Evolutionary conservation across 176 grass and related monocot genomes (phyloP).

Genomic region (Alopecurus myosuroides): DNA sequence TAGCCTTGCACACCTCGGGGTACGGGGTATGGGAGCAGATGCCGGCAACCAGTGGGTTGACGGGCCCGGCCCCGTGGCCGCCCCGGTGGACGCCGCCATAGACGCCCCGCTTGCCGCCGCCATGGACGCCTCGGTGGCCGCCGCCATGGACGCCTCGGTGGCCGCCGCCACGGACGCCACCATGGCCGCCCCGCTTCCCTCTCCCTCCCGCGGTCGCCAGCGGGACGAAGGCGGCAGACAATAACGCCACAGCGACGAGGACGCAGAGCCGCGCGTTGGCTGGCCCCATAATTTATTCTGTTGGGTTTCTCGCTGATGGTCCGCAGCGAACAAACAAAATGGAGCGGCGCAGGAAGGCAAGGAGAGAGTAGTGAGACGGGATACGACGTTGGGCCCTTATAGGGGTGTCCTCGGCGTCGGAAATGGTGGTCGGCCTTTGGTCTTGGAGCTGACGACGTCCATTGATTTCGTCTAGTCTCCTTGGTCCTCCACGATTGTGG

Average conservation of each 20-base stretch:
- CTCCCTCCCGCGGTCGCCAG: neutral
- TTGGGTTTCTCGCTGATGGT: neutral
- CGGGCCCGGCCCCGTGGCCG: too few relatives aligned
- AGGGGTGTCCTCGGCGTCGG: neutral
- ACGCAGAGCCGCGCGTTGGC: neutral
- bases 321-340: neutral
- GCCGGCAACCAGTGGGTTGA: neutral
- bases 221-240: slow-evolving; percentile 9
- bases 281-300: slow-evolving; percentile 31
- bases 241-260: slow-evolving; percentile 6
- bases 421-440: slow-evolving; percentile 25
- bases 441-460: neutral
- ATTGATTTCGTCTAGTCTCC: neutral
- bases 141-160: too few relatives aligned
- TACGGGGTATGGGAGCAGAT: slow-evolving; percentile 28
- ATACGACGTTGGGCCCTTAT: neutral
- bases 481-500: neutral
- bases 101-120: too few relatives aligned
- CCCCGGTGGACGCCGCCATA: too few relatives aligned
- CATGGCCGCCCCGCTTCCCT: neutral
- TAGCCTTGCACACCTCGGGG: slow-evolving; percentile 29
- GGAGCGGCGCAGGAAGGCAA: neutral
- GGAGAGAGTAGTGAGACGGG: neutral
- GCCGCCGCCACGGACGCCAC: too few relatives aligned
- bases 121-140: too few relatives aligned